A percentile compares a stretch with the other conserved stretches of the same genome.
Evolutionary conservation across 108 stramenopile genomes (phyloP).

Genomic region (Cyclotella sp.): DNA sequence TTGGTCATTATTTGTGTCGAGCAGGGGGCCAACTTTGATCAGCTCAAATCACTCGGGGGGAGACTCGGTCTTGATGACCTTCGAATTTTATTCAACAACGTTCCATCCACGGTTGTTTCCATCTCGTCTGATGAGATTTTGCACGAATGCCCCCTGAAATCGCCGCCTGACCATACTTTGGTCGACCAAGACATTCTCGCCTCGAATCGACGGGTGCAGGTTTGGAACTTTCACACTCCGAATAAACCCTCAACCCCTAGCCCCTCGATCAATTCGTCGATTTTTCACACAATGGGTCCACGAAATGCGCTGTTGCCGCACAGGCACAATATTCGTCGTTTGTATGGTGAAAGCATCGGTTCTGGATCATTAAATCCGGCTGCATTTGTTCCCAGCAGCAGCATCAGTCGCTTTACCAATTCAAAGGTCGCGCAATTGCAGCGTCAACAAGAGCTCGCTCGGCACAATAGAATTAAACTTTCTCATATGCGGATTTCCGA

Average conservation of each 20-base stretch:
- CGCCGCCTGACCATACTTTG: slow-evolving; percentile 7
- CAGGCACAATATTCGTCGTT: not conserved
- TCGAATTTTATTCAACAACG: slow-evolving; percentile 23
- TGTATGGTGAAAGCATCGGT: not conserved
- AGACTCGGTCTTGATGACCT: slow-evolving; percentile 24
- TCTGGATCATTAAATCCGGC: not conserved
- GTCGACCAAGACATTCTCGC: slow-evolving; percentile 17
- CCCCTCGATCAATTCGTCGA: not conserved
- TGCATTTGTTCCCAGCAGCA: not conserved
- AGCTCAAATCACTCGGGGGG: slow-evolving; percentile 21
- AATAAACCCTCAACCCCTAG: not conserved
- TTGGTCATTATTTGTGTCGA: slow-evolving; percentile 29
- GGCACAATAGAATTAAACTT: not conserved
- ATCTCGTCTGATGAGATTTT: slow-evolving; percentile 14
- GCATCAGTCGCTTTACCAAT: not conserved
- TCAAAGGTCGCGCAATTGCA: slow-evolving; percentile 31
- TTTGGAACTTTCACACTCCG: slow-evolving; percentile 33
- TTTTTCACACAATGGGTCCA: not conserved
- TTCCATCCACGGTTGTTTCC: slow-evolving; percentile 28
- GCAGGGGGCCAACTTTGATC: not conserved
- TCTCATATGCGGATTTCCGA: not conserved
- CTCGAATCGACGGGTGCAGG: slow-evolving; percentile 15
- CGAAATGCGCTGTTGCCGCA: not conserved
- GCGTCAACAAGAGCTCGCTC: slow-evolving; percentile 28
- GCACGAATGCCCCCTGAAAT: slow-evolving; percentile 5